Evolutionary conservation across 1,284 basidiomycete genomes (phyloP).

Genomic region (Exobasidium cylindrosporum): DNA sequence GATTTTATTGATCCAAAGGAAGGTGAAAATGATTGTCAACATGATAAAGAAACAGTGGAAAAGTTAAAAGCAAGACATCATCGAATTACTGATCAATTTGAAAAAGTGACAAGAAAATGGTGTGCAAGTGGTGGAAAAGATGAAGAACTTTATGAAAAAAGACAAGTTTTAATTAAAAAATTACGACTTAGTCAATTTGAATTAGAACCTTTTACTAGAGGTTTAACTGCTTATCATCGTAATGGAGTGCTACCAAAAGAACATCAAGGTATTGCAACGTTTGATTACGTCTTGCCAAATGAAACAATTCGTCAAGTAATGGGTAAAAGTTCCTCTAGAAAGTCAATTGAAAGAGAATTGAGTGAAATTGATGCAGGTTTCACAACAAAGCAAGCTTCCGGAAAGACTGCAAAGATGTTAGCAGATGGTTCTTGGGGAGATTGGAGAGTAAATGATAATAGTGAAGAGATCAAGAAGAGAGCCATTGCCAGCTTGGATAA

Average conservation of each 20-base stretch:
- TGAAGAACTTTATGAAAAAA: conserved; percentile 26
- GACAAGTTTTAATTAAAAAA: conserved; percentile 41
- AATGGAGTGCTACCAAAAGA: conserved; percentile 40
- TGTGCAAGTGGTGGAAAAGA: conserved; percentile 20
- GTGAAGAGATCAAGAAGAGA: conserved; percentile 10
- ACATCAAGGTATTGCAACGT: conserved; percentile 44
- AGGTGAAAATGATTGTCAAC: conserved; percentile 51
- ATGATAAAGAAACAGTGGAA: conserved; percentile 45
- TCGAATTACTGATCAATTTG: conserved; percentile 44
- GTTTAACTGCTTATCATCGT: conserved; percentile 53
- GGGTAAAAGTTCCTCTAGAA: conserved; percentile 30
- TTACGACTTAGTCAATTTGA: conserved; percentile 53
- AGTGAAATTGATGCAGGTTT: conserved; percentile 35
- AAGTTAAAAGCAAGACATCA: conserved; percentile 40
- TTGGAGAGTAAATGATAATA: conserved; percentile 12
- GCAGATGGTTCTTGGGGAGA: conserved; percentile 11
- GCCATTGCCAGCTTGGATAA: conserved; percentile 22
- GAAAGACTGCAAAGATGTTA: conserved; percentile 12
- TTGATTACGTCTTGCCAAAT: conserved; percentile 46
- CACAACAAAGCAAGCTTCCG: conserved; percentile 20
- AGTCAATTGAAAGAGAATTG: conserved; percentile 37
- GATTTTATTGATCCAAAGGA: conserved; percentile 32
- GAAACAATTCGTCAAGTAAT: conserved; percentile 35
- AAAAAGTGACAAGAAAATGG: conserved; percentile 53
- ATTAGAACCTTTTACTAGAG: conserved; percentile 52